Conservation (phyloP, 1,139 yeast genomes). For the Debaryomycetaceae sp. region DNA sequence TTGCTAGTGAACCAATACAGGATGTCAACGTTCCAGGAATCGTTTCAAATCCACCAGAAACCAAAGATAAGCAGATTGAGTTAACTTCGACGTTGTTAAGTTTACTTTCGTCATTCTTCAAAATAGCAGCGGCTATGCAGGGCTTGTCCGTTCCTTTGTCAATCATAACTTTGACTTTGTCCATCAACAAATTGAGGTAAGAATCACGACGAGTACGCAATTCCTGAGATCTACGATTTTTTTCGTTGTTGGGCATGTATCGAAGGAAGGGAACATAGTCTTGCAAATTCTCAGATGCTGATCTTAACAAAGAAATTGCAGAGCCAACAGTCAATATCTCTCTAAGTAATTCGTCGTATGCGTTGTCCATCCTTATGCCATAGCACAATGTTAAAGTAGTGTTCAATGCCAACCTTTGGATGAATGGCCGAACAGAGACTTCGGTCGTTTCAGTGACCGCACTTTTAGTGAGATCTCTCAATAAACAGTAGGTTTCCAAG, state of each 20-base stretch:
- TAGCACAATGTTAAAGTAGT: slow-evolving; percentile 5
- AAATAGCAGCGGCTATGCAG: slow-evolving; percentile 5
- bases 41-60: slow-evolving; percentile 6
- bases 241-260: slow-evolving; percentile 4
- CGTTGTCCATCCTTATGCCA: slow-evolving; percentile 6
- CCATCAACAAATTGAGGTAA: slow-evolving; percentile 3
- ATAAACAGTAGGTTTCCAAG: slow-evolving; percentile 4
- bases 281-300: slow-evolving; percentile 5
- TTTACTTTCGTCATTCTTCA: slow-evolving; percentile 4
- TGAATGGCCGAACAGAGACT: slow-evolving; percentile 3
- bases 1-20: slow-evolving; percentile 4
- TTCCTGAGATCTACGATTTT: slow-evolving; percentile 3
- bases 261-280: slow-evolving; percentile 5
- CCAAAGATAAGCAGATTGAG: slow-evolving; percentile 4
- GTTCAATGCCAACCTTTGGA: slow-evolving; percentile 5
- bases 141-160: slow-evolving; percentile 5
- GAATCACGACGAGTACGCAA: slow-evolving; percentile 3
- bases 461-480: slow-evolving; percentile 2
- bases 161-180: slow-evolving; percentile 3
- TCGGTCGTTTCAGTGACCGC: background rate
- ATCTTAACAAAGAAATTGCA: slow-evolving; percentile 5
- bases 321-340: slow-evolving; percentile 6
- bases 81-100: slow-evolving; percentile 5
- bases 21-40: slow-evolving; percentile 6
- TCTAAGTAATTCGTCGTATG: slow-evolving; percentile 3